Base-by-base conservation (phyloP, 2,329 filamentous ascomycete species). In the Diaporthe vaccinii region DNA sequence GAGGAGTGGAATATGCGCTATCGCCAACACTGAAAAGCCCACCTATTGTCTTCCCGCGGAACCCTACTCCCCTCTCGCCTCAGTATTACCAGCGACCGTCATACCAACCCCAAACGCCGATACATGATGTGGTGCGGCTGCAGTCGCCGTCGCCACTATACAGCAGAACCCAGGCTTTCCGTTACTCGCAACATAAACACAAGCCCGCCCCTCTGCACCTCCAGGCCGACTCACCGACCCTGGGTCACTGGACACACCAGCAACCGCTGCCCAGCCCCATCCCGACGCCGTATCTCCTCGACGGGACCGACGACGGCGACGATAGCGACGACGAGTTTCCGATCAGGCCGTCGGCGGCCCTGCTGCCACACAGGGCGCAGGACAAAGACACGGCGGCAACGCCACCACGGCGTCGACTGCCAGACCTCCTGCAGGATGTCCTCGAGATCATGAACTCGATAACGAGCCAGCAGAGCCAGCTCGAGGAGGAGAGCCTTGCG, bases 361-460 rank as follows among this genome's bases (percentile, higher is more conserved):
- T 55, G 34, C 49, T 69, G n/a, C 65, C 65, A 9, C 49, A 69
- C 34, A 69, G 55, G 65, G 2, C 1, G n/a, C 46, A 34, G 10
- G 22, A 44, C 25, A 28, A 22, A 28, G 44, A 51, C 10, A 6
- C 9, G 7, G 53, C 34, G 20, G 7, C 44, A 20, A 22, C 46
- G 7, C 34, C 34, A 0, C 34, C 34, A 28, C 65, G n/a, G 2
- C 31, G 31, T 1, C 65, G 49, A 14, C 49, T 69, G 28, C 65
- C 65, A 4, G 65, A 55, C 15, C 34, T 69, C 8, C 34, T 69
- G 15, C 65, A 69, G 34, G 65, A 69, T 12, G 49, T 69, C 1
- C 65, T 69, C 17, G 65, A 69, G 15, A 69, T 69, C n/a, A 55
- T 69, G 65, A 55, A 69, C 34, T 69, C 65, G 49, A 55, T 69